Conservation (phyloP, 1,284 basidiomycete genomes). For the Sanghuangporus sanghuang region DNA sequence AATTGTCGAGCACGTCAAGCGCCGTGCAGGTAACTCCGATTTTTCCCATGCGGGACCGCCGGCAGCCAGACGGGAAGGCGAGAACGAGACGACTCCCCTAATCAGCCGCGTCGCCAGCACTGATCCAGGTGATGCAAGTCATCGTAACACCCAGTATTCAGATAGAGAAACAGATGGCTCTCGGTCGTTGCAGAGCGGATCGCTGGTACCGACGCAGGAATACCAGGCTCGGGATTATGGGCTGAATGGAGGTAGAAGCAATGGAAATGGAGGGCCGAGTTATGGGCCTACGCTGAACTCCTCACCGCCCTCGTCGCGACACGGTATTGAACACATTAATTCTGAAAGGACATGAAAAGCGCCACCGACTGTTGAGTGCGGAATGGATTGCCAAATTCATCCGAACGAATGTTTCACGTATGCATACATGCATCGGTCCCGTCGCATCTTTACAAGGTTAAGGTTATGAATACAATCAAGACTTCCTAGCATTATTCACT, state of each 20-base stretch:
- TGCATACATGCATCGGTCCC: too few species aligned
- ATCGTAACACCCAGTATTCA: not conserved
- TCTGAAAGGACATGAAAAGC: too few species aligned
- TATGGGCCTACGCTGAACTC: conserved; percentile 2
- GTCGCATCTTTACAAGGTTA: too few species aligned
- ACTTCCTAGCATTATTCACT: too few species aligned
- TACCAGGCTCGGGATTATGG: not conserved
- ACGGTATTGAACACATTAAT: not conserved
- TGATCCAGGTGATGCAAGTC: not conserved
- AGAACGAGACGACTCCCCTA: not conserved
- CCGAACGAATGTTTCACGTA: too few species aligned
- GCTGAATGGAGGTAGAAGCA: not conserved
- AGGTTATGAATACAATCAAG: too few species aligned
- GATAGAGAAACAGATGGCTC: not conserved
- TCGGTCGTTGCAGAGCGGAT: not conserved
- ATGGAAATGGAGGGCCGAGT: not conserved
- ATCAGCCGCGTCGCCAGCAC: not conserved
- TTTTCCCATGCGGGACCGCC: not conserved
- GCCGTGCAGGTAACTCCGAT: conserved; percentile 15
- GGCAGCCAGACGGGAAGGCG: not conserved
- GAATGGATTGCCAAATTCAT: too few species aligned
- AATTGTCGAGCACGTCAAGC: conserved; percentile 38
- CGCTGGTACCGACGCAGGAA: not conserved
- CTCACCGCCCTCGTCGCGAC: not conserved
- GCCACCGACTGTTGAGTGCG: too few species aligned